Evolutionary conservation across 139 green algal genomes (phyloP), one percentile per base, ranked within the genome.

Genomic region (Chara braunii): DNA sequence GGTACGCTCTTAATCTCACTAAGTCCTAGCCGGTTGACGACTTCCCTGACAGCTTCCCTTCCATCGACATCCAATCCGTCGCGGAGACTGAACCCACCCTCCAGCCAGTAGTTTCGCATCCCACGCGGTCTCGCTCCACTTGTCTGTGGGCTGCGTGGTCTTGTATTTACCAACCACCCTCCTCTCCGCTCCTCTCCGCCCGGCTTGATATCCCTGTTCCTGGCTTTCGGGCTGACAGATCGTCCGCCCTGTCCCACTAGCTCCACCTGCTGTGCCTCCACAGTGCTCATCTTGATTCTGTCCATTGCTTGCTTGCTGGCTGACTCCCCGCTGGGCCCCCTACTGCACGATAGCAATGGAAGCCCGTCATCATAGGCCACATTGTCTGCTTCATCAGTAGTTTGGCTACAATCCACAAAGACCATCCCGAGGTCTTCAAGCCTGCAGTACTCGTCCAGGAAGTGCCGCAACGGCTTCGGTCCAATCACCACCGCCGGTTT

Each of bases 401-500:
- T 77, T 8, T 78, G 55, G 1, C 9, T 34, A 51, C 77, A 83
- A 48, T 88, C 82, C 2, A 94, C 28, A 60, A 90, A 95, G 6
- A 52, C 9, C 53, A 81, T 83, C 26, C 52, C 32, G 51, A 92
- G 65, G 23, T 75, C 33, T 59, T 91, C 79, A 26, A 90, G 63
- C 7, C 77, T 50, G 2, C 64, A 61, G 55, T 90, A 94, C 0
- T 53, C 43, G 22, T 64, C 22, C 34, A 97, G 75, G 32, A 87
- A 77, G 1, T 78, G 51, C 56, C 86, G 81, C 37, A 97, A 76
- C 35, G 77, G 75, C 45, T 43, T 68, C 1, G 91, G 91, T 0
- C 87, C 92, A 2, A 98, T 72, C 8, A 98, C 75, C 52, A 97
- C 30, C 33, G 22, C 37, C 40, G 22, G 51, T 60, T 60, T 26